Conservation (phyloP, 2,329 filamentous ascomycete species). For the Ramularia endophylla region DNA sequence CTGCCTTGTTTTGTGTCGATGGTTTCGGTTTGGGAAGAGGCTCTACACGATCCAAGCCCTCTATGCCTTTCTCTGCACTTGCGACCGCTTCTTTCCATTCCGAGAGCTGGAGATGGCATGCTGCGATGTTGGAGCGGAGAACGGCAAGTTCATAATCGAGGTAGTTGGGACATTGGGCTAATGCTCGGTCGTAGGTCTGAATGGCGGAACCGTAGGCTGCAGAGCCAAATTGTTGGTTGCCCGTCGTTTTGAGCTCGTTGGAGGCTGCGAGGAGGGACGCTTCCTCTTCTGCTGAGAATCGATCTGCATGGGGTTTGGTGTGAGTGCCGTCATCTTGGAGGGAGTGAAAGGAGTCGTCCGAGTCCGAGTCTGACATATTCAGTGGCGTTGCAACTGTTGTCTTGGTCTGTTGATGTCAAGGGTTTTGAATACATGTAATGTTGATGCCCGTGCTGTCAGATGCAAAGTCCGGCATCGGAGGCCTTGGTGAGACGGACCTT, state of each 20-base stretch:
- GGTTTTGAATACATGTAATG: too few species aligned
- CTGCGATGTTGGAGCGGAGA: slow-evolving; percentile 80
- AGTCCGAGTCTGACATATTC: slow-evolving; percentile 21
- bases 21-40: slow-evolving; percentile 32
- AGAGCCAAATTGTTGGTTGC: slow-evolving; percentile 72
- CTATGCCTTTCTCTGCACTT: slow-evolving; percentile 65
- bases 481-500: too few species aligned
- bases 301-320: slow-evolving; percentile 1
- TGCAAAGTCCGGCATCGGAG: too few species aligned
- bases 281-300: slow-evolving; percentile 41
- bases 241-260: slow-evolving; percentile 64
- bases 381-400: too few species aligned
- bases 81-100: slow-evolving; percentile 77
- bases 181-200: slow-evolving; percentile 72
- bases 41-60: slow-evolving; percentile 61
- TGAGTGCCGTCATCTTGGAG: slow-evolving; percentile 22
- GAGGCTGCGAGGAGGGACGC: slow-evolving; percentile 62
- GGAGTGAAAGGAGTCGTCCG: slow-evolving; percentile 30
- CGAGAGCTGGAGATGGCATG: slow-evolving; percentile 76
- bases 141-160: slow-evolving; percentile 85
- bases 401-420: too few species aligned
- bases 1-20: slow-evolving; percentile 17
- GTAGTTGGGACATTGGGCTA: slow-evolving; percentile 73
- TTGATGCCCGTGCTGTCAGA: too few species aligned
- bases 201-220: slow-evolving; percentile 72